A percentile compares a stretch with the other conserved stretches of the same genome.
These are phyloP conservation scores for Populus tremula DNA, from an alignment of 345 rosid species.

Conservation along the genomic window DNA sequence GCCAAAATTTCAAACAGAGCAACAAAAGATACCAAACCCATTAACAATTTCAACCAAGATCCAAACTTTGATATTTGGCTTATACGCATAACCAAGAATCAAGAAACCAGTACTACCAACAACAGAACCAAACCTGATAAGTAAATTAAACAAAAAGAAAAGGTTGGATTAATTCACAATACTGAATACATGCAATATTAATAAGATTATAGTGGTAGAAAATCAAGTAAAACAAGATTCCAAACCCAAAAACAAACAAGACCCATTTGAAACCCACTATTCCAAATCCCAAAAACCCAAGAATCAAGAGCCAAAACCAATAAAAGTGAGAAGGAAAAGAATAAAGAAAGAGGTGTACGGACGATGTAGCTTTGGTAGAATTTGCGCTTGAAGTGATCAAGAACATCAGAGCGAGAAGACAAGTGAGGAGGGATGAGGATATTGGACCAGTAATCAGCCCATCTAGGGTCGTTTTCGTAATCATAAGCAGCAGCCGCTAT, in stretches of 20 bases:
- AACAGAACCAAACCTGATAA: background rate
- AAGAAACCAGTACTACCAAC: background rate
- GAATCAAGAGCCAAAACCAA: background rate
- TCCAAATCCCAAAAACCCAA: background rate
- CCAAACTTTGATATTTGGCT: background rate
- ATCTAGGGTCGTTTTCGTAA: conserved; percentile 79
- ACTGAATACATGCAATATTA: background rate
- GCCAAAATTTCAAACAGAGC: background rate
- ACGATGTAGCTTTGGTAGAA: conserved; percentile 93
- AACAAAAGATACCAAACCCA: background rate
- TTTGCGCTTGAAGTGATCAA: conserved; percentile 87
- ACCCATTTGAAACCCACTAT: conserved; percentile 2
- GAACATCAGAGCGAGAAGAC: conserved; percentile 84
- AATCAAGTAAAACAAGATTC: background rate
- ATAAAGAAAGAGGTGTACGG: conserved; percentile 9
- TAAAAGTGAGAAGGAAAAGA: background rate
- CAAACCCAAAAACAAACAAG: background rate
- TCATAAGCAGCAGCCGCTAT: conserved; percentile 83
- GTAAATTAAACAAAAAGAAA: background rate
- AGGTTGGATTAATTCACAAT: background rate
- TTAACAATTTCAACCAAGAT: background rate
- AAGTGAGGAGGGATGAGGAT: conserved; percentile 85
- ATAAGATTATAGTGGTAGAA: background rate
- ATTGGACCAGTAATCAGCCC: conserved; percentile 95
- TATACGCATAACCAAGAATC: background rate